Evolutionary conservation across 2,329 filamentous ascomycete species (phyloP), one percentile per base, ranked within the genome.

Genomic region (Arthrobotrys iridis): DNA sequence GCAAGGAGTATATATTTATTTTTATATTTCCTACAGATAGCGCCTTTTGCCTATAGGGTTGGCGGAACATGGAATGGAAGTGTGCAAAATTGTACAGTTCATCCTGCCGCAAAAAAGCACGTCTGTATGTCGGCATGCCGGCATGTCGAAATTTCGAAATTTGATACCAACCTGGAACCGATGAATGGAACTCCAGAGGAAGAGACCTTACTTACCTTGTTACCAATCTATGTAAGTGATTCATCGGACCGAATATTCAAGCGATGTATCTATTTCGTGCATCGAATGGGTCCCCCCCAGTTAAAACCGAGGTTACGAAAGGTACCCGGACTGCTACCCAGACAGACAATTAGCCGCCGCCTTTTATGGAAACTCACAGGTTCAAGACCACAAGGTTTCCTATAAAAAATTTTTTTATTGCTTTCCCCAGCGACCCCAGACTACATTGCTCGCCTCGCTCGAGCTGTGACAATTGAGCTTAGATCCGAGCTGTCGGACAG

Each of bases 271-370:
- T 28, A 58, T 50, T 26, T 50, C 20, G 22, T 68, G 41, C 50
- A 55, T 52, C 46, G 20, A 28, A 35, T 35, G 13, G 48, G 48
- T 2, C 35, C 41, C 41, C n/a, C 30, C 41, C 50, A 20, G 58
- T 67, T 50, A 68, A 62, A 48, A 45, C 58, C 66, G 58, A 71
- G 57, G 55, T 50, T 37, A 55, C 50, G 50, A 55, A 55, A 55
- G 50, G 50, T 55, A 55, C 50, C 46, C 33, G 63, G 43, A 46
- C 3, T 28, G 26, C 22, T 55, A 48, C 41, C 55, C 57, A 45
- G 65, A 43, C 33, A 50, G 43, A 70, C 33, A 52, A 74, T 74
- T 74, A 74, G 70, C 70, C 70, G 70, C 70, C 70, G 65, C 48
- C 20, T 67, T 46, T 45, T 28, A 10, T 26, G 20, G 55, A 15